Conservation (phyloP, 805 yeast species). For the Brettanomyces nanus region DNA sequence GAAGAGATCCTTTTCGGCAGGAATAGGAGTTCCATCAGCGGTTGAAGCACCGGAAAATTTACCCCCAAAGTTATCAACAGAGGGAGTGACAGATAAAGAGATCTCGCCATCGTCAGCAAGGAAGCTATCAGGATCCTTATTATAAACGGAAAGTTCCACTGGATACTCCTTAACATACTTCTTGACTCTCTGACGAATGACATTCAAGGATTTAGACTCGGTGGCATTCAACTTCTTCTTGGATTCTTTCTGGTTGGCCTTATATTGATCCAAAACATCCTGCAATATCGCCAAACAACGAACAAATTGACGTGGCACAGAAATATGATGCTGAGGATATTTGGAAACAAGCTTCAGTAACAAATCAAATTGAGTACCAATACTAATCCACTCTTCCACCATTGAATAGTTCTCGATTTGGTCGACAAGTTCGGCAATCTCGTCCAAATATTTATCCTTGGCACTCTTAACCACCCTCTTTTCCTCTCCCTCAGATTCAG, state of each 20-base stretch:
- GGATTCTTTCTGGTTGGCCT: slow-evolving; percentile 41
- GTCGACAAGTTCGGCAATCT: slow-evolving; percentile 59
- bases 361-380: slow-evolving; percentile 71
- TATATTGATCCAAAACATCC: slow-evolving; percentile 47
- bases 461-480: slow-evolving; percentile 86
- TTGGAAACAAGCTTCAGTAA: slow-evolving; percentile 58
- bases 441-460: slow-evolving; percentile 86
- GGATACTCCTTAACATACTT: slow-evolving; percentile 68
- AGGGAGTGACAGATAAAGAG: slow-evolving; percentile 5
- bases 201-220: slow-evolving; percentile 79
- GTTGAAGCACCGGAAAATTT: slow-evolving; percentile 21
- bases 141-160: slow-evolving; percentile 48
- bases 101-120: slow-evolving; percentile 34
- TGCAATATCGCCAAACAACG: slow-evolving; percentile 66
- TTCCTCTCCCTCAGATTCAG: slow-evolving; percentile 39
- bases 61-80: slow-evolving; percentile 24
- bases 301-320: slow-evolving; percentile 66
- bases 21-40: slow-evolving; percentile 25
- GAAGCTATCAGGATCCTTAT: slow-evolving; percentile 67
- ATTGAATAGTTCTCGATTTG: slow-evolving; percentile 61
- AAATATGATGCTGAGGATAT: slow-evolving; percentile 67
- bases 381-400: slow-evolving; percentile 72
- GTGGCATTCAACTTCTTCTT: slow-evolving; percentile 73
- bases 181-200: slow-evolving; percentile 80
- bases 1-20: slow-evolving; percentile 39